Percentiles rank a stretch among this genome's conserved stretches.
These are phyloP conservation scores for Nicotiana attenuata DNA, from an alignment of 257 asterid genomes.

Conservation along the genomic window DNA sequence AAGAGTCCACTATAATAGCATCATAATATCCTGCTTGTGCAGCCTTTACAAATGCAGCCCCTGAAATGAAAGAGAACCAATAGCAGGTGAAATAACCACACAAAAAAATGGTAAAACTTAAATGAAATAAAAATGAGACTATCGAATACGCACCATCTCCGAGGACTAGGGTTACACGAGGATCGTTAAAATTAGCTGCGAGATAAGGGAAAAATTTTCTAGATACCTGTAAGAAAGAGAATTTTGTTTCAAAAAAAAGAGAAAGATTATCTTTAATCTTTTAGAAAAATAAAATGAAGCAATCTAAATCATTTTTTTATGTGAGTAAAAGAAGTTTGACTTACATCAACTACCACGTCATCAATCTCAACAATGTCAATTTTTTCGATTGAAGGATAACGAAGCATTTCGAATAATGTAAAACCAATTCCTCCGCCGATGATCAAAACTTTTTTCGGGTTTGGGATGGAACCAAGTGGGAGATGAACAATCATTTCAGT, in stretches of 20 bases:
- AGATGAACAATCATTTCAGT: constrained; percentile 22
- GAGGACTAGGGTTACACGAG: constrained; percentile 13
- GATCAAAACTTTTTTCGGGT: constrained; percentile 9
- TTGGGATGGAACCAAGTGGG: constrained; percentile 21
- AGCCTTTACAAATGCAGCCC: constrained; percentile 17
- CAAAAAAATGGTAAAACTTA: background rate
- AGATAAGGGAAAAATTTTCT: constrained; percentile 11
- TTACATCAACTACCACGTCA: constrained; percentile 15
- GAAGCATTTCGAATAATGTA: constrained; percentile 13
- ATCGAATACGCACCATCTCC: constrained; percentile 4
- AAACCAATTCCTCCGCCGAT: constrained; percentile 21
- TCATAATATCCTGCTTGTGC: constrained; percentile 10
- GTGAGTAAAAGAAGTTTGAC: background rate
- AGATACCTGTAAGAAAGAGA: background rate
- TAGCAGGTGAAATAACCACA: background rate
- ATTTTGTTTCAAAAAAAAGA: background rate
- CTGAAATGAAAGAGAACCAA: background rate
- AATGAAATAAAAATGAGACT: background rate
- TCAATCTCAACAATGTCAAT: constrained; percentile 17
- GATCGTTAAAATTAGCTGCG: constrained; percentile 10
- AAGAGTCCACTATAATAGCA: constrained; percentile 17
- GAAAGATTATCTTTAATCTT: background rate
- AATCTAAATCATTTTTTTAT: no score
- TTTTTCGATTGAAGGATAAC: constrained; percentile 6
- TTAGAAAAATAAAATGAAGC: no score